phyloP scores from a whole-genome alignment of 139 green algal species.

The Picochlorum sp. region DNA sequence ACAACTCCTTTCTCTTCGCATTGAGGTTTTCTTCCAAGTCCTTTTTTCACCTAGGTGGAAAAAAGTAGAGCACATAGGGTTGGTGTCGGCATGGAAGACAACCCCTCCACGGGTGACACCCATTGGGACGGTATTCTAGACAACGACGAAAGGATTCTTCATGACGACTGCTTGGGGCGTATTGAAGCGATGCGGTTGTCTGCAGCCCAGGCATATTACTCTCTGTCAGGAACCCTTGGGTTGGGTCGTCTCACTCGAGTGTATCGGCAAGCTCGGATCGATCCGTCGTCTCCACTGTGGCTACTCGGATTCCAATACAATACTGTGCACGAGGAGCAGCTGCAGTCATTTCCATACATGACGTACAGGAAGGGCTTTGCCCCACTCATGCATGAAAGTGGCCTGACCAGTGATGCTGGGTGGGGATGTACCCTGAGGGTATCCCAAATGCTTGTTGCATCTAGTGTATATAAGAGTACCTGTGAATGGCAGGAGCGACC shows the following conservation, averaged over 20 bases:
- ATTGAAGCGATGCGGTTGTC: constrained; percentile 16
- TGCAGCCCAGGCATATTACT: constrained; percentile 26
- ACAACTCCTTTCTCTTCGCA: no score
- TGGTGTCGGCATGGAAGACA: no score
- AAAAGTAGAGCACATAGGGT: no score
- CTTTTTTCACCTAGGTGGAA: no score
- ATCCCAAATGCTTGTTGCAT: constrained; percentile 87
- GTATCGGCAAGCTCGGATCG: background rate
- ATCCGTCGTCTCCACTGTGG: constrained; percentile 6
- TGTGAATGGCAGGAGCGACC: constrained; percentile 40
- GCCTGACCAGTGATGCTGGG: constrained; percentile 67
- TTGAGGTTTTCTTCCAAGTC: no score
- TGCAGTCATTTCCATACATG: constrained; percentile 25
- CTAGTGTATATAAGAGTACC: constrained; percentile 47
- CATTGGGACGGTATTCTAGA: background rate
- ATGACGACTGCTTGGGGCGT: constrained; percentile 5
- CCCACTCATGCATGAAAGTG: constrained; percentile 11
- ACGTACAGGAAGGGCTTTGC: constrained; percentile 24
- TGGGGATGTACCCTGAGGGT: constrained; percentile 93
- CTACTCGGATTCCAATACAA: constrained; percentile 18
- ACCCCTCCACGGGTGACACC: no score
- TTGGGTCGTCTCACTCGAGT: constrained; percentile 11
- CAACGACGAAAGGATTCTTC: background rate
- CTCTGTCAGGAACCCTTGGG: constrained; percentile 44
- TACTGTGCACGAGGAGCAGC: background rate